Evolutionary conservation across 768 basidiomycete genomes (phyloP).

Genomic region (Pisolithus orientalis): DNA sequence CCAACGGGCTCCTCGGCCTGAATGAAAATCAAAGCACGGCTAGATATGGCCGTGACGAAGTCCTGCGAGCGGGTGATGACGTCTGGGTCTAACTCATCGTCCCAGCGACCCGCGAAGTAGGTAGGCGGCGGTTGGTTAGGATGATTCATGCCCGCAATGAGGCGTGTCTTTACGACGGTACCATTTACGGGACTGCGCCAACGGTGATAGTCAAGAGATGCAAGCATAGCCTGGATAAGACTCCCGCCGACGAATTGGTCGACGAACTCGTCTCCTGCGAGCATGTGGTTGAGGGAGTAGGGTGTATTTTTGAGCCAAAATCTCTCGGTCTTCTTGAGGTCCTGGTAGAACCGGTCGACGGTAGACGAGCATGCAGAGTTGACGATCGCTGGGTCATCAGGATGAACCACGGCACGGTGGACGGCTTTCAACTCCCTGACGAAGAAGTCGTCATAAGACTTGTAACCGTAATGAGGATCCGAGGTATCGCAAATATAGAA

Average conservation of each 20-base stretch:
- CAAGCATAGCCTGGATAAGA: slow-evolving; percentile 53
- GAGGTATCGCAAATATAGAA: slow-evolving; percentile 37
- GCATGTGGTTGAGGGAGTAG: slow-evolving; percentile 55
- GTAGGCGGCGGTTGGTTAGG: not conserved
- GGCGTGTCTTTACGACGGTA: slow-evolving; percentile 31
- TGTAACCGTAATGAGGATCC: slow-evolving; percentile 37
- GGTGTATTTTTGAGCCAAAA: slow-evolving; percentile 62
- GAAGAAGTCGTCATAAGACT: slow-evolving; percentile 54
- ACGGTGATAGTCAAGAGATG: slow-evolving; percentile 51
- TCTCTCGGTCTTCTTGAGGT: slow-evolving; percentile 36
- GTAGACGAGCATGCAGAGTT: slow-evolving; percentile 50
- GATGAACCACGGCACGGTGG: slow-evolving; percentile 33
- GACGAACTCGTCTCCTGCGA: slow-evolving; percentile 35
- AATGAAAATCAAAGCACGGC: slow-evolving; percentile 40
- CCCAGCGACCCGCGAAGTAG: slow-evolving; percentile 39
- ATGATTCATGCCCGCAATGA: slow-evolving; percentile 38
- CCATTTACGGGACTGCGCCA: slow-evolving; percentile 58
- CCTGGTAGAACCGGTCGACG: slow-evolving; percentile 33
- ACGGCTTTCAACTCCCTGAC: slow-evolving; percentile 34
- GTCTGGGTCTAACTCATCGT: slow-evolving; percentile 20
- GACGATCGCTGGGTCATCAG: slow-evolving; percentile 30
- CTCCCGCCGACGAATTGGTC: slow-evolving; percentile 44
- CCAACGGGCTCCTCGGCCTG: slow-evolving; percentile 47
- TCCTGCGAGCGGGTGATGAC: slow-evolving; percentile 15
- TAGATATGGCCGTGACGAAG: not conserved